These are phyloP conservation scores for Ganoderma sinense DNA, from an alignment of 1,284 basidiomycete genomes.

Conservation along the genomic window DNA sequence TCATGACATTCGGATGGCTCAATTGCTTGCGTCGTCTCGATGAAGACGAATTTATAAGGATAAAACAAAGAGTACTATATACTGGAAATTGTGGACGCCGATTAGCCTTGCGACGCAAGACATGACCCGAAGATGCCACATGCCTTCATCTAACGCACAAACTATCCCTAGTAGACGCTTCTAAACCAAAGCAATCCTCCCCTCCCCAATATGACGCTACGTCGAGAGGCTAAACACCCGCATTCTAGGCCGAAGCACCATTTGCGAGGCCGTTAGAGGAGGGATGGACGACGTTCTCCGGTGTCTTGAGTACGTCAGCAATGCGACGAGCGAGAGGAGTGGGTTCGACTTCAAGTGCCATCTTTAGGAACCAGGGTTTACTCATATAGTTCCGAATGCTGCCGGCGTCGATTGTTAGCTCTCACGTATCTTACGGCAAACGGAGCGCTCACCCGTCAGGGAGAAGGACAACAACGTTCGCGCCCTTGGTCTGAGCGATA, in stretches of 20 bases:
- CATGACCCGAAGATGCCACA: background rate
- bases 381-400: constrained; percentile 97
- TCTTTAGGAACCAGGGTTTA: constrained; percentile 85
- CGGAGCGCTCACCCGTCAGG: constrained; percentile 82
- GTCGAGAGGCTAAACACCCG: constrained; percentile 23
- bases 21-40: background rate
- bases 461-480: constrained; percentile 90
- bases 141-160: constrained; percentile 10
- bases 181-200: background rate
- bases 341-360: constrained; percentile 62
- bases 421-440: background rate
- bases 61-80: background rate
- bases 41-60: background rate
- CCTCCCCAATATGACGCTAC: constrained; percentile 19
- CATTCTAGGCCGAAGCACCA: constrained; percentile 26
- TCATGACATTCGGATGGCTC: background rate
- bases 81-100: background rate
- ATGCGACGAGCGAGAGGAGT: constrained; percentile 61
- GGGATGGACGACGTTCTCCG: constrained; percentile 23
- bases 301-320: constrained; percentile 46
- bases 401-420: constrained; percentile 10
- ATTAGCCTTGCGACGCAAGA: constrained; percentile 1
- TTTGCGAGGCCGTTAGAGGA: constrained; percentile 29
- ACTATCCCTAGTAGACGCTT: background rate
- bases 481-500: constrained; percentile 73